These are phyloP conservation scores for Excoecaria agallocha DNA, from an alignment of 345 rosid genomes.

Conservation along the genomic window DNA sequence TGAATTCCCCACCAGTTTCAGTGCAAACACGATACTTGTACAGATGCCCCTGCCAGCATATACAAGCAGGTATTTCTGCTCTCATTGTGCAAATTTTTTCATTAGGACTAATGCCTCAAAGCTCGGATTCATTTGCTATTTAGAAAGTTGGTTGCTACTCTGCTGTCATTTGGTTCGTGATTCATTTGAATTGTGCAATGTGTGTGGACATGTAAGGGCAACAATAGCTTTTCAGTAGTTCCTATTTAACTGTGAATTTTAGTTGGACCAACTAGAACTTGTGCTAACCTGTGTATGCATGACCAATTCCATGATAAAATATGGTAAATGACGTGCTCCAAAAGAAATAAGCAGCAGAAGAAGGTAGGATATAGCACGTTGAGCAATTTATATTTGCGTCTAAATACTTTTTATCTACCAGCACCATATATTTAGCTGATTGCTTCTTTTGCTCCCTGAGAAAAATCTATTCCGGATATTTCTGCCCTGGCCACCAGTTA, in stretches of 20 bases:
- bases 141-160: not conserved
- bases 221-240: not conserved
- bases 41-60: slow-evolving; percentile 95
- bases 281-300: not conserved
- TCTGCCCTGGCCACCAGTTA: not conserved
- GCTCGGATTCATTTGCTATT: not conserved
- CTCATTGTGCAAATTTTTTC: not conserved
- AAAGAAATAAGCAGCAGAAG: not conserved
- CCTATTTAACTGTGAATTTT: not conserved
- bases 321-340: not conserved
- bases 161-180: not conserved
- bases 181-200: not conserved
- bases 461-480: not conserved
- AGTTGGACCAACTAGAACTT: not conserved
- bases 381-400: not conserved
- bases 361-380: not conserved
- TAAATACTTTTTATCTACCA: too few species aligned
- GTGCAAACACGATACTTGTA: slow-evolving; percentile 67
- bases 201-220: not conserved
- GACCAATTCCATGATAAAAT: not conserved
- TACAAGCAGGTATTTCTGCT: slow-evolving; percentile 61
- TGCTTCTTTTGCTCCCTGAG: not conserved
- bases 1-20: slow-evolving; percentile 70
- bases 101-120: not conserved
- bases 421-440: not conserved